Conservation (phyloP, 768 basidiomycete species). For the Postia placenta region DNA sequence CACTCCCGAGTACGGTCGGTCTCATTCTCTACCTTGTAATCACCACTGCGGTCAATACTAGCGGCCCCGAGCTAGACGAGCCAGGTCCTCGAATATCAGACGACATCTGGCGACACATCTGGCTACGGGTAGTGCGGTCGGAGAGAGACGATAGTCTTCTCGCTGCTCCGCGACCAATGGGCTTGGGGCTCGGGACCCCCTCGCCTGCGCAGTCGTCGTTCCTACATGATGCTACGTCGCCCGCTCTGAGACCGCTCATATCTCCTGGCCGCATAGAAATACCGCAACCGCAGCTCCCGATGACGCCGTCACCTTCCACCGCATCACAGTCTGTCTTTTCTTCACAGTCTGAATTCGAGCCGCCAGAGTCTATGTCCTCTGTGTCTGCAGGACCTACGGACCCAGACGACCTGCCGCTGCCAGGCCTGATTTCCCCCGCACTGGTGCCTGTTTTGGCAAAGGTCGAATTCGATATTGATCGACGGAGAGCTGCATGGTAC, state of each 20-base stretch:
- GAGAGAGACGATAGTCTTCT: slow-evolving; percentile 41
- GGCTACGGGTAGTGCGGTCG: slow-evolving; percentile 62
- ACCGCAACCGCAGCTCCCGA: slow-evolving; percentile 33
- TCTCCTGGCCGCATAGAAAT: slow-evolving; percentile 35
- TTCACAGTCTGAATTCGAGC: slow-evolving; percentile 40
- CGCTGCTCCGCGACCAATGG: slow-evolving; percentile 31
- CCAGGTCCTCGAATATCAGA: slow-evolving; percentile 82
- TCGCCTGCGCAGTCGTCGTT: slow-evolving; percentile 20
- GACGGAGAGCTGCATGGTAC: slow-evolving; percentile 74
- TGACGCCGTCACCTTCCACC: slow-evolving; percentile 39
- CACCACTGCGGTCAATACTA: slow-evolving; percentile 20
- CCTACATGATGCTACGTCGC: slow-evolving; percentile 25
- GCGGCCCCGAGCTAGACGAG: slow-evolving; percentile 34
- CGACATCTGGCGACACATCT: slow-evolving; percentile 84
- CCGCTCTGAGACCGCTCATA: slow-evolving; percentile 39
- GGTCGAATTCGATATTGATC: slow-evolving; percentile 93
- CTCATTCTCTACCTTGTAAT: slow-evolving; percentile 77
- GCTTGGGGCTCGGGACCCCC: slow-evolving; percentile 35
- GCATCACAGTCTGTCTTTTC: slow-evolving; percentile 28
- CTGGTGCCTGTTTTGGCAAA: slow-evolving; percentile 86
- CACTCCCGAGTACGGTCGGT: slow-evolving; percentile 80
- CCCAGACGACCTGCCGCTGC: slow-evolving; percentile 52
- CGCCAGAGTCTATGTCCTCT: slow-evolving; percentile 44
- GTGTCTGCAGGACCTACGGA: slow-evolving; percentile 22
- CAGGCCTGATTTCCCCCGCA: slow-evolving; percentile 57